Base-by-base conservation (phyloP, 2,329 filamentous ascomycete genomes). In the Botrytis medusae region DNA sequence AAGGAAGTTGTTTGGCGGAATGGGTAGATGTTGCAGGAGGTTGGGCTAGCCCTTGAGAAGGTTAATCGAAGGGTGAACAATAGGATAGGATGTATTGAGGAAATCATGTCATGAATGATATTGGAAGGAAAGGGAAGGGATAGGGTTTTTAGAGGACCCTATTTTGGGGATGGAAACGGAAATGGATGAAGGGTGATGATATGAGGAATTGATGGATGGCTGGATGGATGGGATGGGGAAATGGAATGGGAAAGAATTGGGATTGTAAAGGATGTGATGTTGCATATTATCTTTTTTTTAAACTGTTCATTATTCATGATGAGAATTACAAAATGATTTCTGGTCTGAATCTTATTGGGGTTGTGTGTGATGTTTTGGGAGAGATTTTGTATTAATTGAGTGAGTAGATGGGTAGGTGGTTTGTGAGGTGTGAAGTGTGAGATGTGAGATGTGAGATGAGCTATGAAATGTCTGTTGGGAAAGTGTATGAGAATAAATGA, bases 21-120 rank as follows among this genome's bases (percentile, higher is more conserved):
- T 99, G 96, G 96, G 96, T 99, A 22, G 94, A 98, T 74, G 94
- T 98, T 78, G 95, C 95, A 65, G 96, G 96, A 78, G 96, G 96
- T 74, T 99, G 95, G 94, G 90, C 93, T 22, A 81, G 80, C 73
- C 80, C 81, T 74, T 82, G 78, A 81, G 74, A 71, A 46, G 29
- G 69, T 64, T 29, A 71, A 40, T 42, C 29, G 59, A 57, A 18
- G 44, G 72, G 29, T 62, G 62, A 65, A 34, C 22, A n/a, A 54
- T 68, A 68, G 64, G 64, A 68, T 68, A 57, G 22, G 60, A 71
- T 64, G 44, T 42, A 65, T 42, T 54, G 59, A 57, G 32, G 46
- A 34, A 34, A 29, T 18, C n/a, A 54, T 40, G 64, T 25, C 16
- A 54, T 54, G 46, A 68, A 54, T 40, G 64, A 68, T 68, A 54